Percentiles rank a stretch among this genome's conserved stretches.
Evolutionary conservation across 2,329 filamentous ascomycete species (phyloP).

Genomic region (Pyricularia grisea): DNA sequence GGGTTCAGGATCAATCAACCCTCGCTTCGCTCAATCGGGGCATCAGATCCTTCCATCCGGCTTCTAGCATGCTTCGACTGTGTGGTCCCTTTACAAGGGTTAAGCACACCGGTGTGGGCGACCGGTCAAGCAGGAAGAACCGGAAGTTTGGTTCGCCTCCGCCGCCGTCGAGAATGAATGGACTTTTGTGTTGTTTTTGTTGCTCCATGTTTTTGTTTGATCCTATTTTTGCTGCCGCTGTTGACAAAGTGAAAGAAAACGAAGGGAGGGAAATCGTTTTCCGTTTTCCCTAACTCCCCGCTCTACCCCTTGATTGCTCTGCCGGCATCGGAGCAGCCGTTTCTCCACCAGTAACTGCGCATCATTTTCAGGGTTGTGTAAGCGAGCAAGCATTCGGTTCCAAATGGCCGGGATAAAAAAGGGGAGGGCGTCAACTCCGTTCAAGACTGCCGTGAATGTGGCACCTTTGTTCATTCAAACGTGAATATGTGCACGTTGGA

Average conservation of each 20-base stretch:
- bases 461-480: background rate
- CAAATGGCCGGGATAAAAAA: background rate
- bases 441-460: background rate
- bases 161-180: no score
- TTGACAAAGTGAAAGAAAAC: background rate
- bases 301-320: background rate
- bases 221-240: background rate
- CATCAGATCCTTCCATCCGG: background rate
- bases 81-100: background rate
- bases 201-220: background rate
- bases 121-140: background rate
- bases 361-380: background rate
- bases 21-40: background rate
- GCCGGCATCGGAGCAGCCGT: background rate
- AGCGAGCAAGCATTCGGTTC: background rate
- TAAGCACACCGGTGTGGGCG: background rate
- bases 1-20: background rate
- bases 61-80: background rate
- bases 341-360: background rate
- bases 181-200: background rate
- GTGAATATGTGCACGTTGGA: background rate
- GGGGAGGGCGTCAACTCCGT: background rate
- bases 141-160: background rate
- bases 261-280: no score
- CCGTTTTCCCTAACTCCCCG: background rate